phyloP scores from a whole-genome alignment of 306 rosid species.

The Dicorynia guianensis region DNA sequence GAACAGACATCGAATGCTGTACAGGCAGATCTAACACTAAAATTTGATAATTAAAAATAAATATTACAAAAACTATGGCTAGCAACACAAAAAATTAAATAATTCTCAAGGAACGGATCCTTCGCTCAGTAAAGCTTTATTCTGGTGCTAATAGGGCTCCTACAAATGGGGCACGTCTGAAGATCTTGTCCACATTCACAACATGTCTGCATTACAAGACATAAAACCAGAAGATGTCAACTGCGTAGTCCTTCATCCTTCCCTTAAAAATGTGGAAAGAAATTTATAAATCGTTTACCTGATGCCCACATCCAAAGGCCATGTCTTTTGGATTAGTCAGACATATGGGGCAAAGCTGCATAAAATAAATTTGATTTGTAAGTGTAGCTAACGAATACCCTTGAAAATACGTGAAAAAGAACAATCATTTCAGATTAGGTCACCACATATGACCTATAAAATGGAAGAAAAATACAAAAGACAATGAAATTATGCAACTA shows the following conservation, averaged over 20 bases:
- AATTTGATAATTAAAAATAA: constrained; percentile 18
- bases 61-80: constrained; percentile 50
- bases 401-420: constrained; percentile 22
- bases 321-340: constrained; percentile 77
- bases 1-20: constrained; percentile 15
- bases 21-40: constrained; percentile 32
- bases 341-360: constrained; percentile 92
- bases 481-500: constrained; percentile 1
- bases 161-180: constrained; percentile 86
- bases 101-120: constrained; percentile 3
- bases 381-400: neutral
- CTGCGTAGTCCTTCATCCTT: constrained; percentile 17
- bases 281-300: constrained; percentile 56
- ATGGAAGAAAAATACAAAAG: neutral
- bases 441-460: neutral
- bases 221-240: constrained; percentile 6
- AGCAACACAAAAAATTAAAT: neutral
- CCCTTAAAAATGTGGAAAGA: neutral
- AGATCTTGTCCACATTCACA: constrained; percentile 82
- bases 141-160: constrained; percentile 72
- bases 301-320: constrained; percentile 99
- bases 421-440: constrained; percentile 21
- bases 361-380: constrained; percentile 40
- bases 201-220: constrained; percentile 74
- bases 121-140: constrained; percentile 76